Percentiles rank a stretch among this genome's conserved stretches.
phyloP scores from a whole-genome alignment of 2,329 filamentous ascomycete species.

The Cucurbitaria berberidis region DNA sequence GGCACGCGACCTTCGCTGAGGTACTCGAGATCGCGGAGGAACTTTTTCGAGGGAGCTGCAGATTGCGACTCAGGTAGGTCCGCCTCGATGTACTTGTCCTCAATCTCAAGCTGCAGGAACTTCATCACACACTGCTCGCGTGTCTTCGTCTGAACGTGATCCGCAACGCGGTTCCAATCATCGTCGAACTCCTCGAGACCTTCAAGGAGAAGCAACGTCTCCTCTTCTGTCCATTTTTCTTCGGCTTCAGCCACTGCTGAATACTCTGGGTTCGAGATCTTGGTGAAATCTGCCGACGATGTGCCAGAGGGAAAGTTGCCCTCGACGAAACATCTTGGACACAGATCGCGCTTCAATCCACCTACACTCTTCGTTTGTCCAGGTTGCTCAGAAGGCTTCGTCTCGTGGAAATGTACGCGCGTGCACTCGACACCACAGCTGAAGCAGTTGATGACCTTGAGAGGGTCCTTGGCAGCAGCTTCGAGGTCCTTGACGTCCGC shows the following conservation, averaged over 20 bases:
- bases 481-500: conserved; percentile 70
- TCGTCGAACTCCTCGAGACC: conserved; percentile 92
- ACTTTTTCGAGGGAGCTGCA: conserved; percentile 54
- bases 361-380: conserved; percentile 59
- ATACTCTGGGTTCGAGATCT: conserved; percentile 87
- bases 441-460: conserved; percentile 77
- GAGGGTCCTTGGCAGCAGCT: conserved; percentile 65
- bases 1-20: conserved; percentile 78
- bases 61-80: conserved; percentile 61
- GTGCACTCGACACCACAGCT: conserved; percentile 92
- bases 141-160: conserved; percentile 88
- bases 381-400: conserved; percentile 61
- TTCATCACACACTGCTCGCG: conserved; percentile 96
- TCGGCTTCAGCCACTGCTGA: conserved; percentile 80
- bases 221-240: conserved; percentile 87
- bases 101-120: conserved; percentile 94
- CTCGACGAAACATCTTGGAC: conserved; percentile 88
- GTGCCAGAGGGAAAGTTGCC: conserved; percentile 82
- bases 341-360: conserved; percentile 81
- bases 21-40: conserved; percentile 63
- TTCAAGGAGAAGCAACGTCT: conserved; percentile 87
- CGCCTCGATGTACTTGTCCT: conserved; percentile 93
- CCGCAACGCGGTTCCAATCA: conserved; percentile 91
- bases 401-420: conserved; percentile 71
- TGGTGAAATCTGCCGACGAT: conserved; percentile 79